These are phyloP conservation scores for Hygrophorus pudorinus DNA, from an alignment of 768 basidiomycete genomes.

Conservation along the genomic window DNA sequence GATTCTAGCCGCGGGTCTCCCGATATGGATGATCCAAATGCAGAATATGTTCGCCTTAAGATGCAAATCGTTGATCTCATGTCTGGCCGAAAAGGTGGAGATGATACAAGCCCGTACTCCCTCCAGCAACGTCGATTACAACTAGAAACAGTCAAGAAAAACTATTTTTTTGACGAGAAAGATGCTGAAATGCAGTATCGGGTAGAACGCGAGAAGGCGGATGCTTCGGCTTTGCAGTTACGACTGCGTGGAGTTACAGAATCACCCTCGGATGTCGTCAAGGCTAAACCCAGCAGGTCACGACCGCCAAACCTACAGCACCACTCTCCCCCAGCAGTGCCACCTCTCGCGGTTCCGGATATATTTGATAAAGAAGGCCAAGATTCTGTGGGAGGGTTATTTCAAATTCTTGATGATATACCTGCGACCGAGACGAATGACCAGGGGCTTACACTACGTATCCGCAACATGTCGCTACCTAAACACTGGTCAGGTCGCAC, in stretches of 20 bases:
- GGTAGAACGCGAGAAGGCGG: slow-evolving; percentile 40
- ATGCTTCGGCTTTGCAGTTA: slow-evolving; percentile 33
- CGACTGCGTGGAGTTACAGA: slow-evolving; percentile 21
- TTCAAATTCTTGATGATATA: slow-evolving; percentile 63
- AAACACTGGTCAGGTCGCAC: slow-evolving; percentile 79
- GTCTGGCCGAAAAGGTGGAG: slow-evolving; percentile 18
- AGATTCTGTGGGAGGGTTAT: slow-evolving; percentile 48
- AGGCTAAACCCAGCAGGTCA: slow-evolving; percentile 4
- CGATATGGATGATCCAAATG: slow-evolving; percentile 45
- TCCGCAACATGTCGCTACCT: slow-evolving; percentile 71
- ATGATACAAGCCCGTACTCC: slow-evolving; percentile 18
- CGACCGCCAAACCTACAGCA: slow-evolving; percentile 13
- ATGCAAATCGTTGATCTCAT: slow-evolving; percentile 42
- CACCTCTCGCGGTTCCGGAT: slow-evolving; percentile 19
- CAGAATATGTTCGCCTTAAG: slow-evolving; percentile 54
- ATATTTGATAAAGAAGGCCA: slow-evolving; percentile 45
- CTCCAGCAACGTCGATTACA: slow-evolving; percentile 33
- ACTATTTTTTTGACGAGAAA: slow-evolving; percentile 64
- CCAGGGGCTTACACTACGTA: slow-evolving; percentile 39
- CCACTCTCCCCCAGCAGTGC: slow-evolving; percentile 5
- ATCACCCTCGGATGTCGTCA: not conserved
- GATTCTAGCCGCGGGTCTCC: slow-evolving; percentile 22
- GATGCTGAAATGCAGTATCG: slow-evolving; percentile 54
- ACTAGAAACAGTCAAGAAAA: slow-evolving; percentile 34
- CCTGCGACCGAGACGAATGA: slow-evolving; percentile 46